Conservation (phyloP, 2,329 filamentous ascomycete genomes). For the Madurella fahalii region DNA sequence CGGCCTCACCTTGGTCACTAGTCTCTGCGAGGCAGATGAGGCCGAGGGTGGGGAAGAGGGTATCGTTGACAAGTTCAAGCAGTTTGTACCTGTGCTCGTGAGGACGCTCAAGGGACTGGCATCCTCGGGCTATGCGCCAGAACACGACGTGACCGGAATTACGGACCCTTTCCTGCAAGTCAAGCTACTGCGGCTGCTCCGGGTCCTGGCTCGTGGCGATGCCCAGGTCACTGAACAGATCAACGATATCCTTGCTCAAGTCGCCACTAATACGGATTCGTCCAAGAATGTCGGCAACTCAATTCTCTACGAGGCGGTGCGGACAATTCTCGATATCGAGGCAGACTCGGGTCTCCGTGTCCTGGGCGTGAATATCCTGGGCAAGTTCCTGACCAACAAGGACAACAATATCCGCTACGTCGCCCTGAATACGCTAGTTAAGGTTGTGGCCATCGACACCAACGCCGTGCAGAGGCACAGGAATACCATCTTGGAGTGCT, state of each 20-base stretch:
- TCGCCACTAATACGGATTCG: constrained; percentile 95
- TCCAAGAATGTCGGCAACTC: constrained; percentile 99
- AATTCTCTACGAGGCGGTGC: constrained; percentile 93
- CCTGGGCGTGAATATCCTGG: constrained; percentile 94
- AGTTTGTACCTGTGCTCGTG: constrained; percentile 78
- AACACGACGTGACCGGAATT: constrained; percentile 97
- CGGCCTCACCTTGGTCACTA: constrained; percentile 84
- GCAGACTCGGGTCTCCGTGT: constrained; percentile 93
- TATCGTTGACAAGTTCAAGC: constrained; percentile 85
- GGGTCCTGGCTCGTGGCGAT: constrained; percentile 84
- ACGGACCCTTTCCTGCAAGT: constrained; percentile 97
- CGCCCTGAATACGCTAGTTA: constrained; percentile 93
- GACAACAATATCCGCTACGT: constrained; percentile 99
- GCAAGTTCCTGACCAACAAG: constrained; percentile 96
- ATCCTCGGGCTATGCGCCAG: constrained; percentile 92
- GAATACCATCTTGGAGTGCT: constrained; percentile 94
- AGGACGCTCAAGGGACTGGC: constrained; percentile 88
- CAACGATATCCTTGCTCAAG: constrained; percentile 96
- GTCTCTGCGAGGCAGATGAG: constrained; percentile 92
- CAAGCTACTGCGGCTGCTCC: constrained; percentile 83
- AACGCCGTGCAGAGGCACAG: constrained; percentile 96
- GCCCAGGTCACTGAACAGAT: constrained; percentile 89
- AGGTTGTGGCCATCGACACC: constrained; percentile 95
- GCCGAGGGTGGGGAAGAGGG: constrained; percentile 86
- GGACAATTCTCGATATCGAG: constrained; percentile 96